Evolutionary conservation across 2,329 filamentous ascomycete genomes (phyloP), one percentile per base, ranked within the genome.

Genomic region (Elsinoe perseae): DNA sequence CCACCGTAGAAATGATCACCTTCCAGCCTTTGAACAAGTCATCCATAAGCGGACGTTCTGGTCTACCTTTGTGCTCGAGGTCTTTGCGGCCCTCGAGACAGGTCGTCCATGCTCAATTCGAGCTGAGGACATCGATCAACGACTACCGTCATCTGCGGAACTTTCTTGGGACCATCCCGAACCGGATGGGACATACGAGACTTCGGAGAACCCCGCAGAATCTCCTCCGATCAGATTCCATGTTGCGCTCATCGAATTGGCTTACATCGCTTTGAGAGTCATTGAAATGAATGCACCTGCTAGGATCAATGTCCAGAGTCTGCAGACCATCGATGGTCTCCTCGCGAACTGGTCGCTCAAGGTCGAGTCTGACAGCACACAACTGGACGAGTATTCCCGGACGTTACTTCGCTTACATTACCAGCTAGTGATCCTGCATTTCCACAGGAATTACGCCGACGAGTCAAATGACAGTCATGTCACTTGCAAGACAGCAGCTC

Each of bases 21-120:
- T 54, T 4, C 52, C 52, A 21, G 14, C 20, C 16, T 40, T 54
- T 27, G 52, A 54, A 21, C 52, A 40, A n/a, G 36, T 54, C 36
- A 42, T 54, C 6, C 52, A 54, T 20, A 42, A 43, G 18, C 8
- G 52, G 14, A 54, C 52, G n/a, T 54, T 36, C 30, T 54, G 52
- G 52, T 20, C 16, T 4, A 30, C 52, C 7, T 36, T 54, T 10
- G 23, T 54, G 6, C 21, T 25, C 2, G 52, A 54, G 21, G 23
- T 54, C 4, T 54, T 54, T 43, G 42, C 52, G 7, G 20, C 34
- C 2, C 52, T 54, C 6, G 52, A 54, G 21, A 40, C 32, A 8
- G 52, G 52, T 20, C 16, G 52, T 7, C 52, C 52, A 7, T 54
- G 52, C 28, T 54, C 34, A 2, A 54, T 54, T 27, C 32, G 36